Percentiles rank a stretch among this genome's conserved stretches.
Conservation (phyloP, 345 rosid species). For the Aethionema arabicum region DNA sequence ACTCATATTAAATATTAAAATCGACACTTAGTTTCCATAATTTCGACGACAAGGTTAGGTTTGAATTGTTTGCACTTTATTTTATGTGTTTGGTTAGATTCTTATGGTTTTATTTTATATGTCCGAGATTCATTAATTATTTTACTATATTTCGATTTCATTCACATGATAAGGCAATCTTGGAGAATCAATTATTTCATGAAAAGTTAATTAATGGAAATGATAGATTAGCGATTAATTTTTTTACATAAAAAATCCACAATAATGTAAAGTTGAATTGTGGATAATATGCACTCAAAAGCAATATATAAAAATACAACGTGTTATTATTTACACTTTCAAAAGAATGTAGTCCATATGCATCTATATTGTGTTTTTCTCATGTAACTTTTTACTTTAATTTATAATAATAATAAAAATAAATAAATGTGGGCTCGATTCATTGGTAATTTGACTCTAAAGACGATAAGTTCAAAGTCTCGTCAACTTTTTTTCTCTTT, state of each 20-base stretch:
- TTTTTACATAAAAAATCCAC: background rate
- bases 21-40: background rate
- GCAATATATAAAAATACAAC: background rate
- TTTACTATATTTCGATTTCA: conserved; percentile 24
- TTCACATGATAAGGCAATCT: conserved; percentile 29
- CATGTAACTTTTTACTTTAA: too few relatives aligned
- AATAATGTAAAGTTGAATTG: background rate
- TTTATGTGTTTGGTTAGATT: conserved; percentile 25
- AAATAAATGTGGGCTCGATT: conserved; percentile 24
- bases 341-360: background rate
- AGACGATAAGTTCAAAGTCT: conserved; percentile 26
- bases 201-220: background rate
- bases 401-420: too few relatives aligned
- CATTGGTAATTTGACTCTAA: background rate
- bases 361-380: background rate
- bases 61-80: background rate
- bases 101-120: conserved; percentile 17
- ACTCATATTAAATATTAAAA: too few relatives aligned
- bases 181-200: background rate
- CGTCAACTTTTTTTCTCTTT: conserved; percentile 29
- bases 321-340: conserved; percentile 8
- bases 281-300: conserved; percentile 8
- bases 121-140: conserved; percentile 26
- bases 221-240: background rate
- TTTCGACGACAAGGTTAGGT: conserved; percentile 14